Base-by-base conservation (phyloP, 2,329 filamentous ascomycete genomes). In the Penicillium thymicola region DNA sequence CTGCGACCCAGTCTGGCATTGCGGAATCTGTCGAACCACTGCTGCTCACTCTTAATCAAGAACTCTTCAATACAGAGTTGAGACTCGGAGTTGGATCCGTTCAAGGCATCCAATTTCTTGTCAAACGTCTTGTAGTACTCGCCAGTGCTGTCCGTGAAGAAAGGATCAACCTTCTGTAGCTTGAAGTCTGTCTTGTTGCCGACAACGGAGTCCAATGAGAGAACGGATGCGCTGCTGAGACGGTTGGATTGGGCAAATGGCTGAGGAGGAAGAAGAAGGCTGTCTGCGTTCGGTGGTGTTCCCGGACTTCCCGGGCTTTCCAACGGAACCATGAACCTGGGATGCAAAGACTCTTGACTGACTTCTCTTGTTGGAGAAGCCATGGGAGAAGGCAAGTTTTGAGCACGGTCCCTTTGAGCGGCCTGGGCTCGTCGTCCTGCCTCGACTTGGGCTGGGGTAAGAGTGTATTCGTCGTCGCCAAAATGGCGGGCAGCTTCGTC, bases 131-230 rank as follows among this genome's bases (percentile, higher is more conserved):
- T 77, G 61, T 82, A 85, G 67, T 85, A 88, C 60, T 85, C 78
- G 25, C 84, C 85, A 25, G 79, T 84, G 36, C 80, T 79, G 67
- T 88, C 85, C 11, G 81, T 87, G 72, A 89, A 89, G 75, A 85
- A 85, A 4, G 85, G 85, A 65, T 86, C 84, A 1, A 88, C 83
- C 59, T 87, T 84, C 66, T 88, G 85, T 23, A 87, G 78, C 60
- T 82, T 81, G 69, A 82, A 85, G 65, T 86, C 81, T 51, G 81
- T 81, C 68, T 85, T 84, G 55, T 83, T 82, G 14, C 84, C 82
- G 27, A 86, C 78, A 27, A 87, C 79, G 6, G 78, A 78, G 50
- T 84, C 76, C 4, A 85, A 75, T 23, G 82, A 85, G 34, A 87
- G 77, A 16, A 78, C 74, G 5, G 79, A 82, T 40, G 73, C 72